Evolutionary conservation across 2,329 filamentous ascomycete species (phyloP), one percentile per base, ranked within the genome.

Genomic region (Penicillium occitanis): DNA sequence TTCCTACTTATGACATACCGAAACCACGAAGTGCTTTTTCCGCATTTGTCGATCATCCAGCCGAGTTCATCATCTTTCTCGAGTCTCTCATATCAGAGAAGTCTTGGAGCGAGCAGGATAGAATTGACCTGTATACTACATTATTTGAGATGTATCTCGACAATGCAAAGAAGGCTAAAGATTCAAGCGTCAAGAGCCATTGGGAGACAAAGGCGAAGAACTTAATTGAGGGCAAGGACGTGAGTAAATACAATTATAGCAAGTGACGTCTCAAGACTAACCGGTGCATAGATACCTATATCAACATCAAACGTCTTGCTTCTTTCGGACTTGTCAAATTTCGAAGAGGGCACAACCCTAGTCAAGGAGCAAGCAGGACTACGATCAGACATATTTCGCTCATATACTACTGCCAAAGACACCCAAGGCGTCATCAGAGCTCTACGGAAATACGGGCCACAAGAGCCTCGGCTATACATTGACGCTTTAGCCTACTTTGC

Each of bases 61-160:
- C 93, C 66, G 89, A 97, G 73, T 98, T 99, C 72, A 94, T 98
- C 68, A 82, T 88, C 17, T 99, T 99, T 75, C 83, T 99, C 0
- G 94, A 99, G 78, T 92, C 93, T 5, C 93, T 94, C 68, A 86
- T 96, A 5, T 82, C 88, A 60, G 89, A 93, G 66, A 83, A 88
- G 22, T 85, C 86, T 25, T 78, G 96, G n/a, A 88, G 87, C 22
- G 84, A 91, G 42, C 85, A 88, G 8, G 91, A 97, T 74, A 91
- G 88, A 69, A 86, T 90, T 1, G 96, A 99, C 76, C 84, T 99
- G 17, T 95, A 95, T 74, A 98, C 94, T 0, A 97, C 96, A 0
- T 78, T 99, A 14, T 98, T 99, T 74, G 96, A 99, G 77, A 98
- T 99, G 91, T 99, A 98, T 74, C 83, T 99, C 8, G 91, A 96